phyloP scores from a whole-genome alignment of 1,139 yeast species.

The Hansenula anomala region DNA sequence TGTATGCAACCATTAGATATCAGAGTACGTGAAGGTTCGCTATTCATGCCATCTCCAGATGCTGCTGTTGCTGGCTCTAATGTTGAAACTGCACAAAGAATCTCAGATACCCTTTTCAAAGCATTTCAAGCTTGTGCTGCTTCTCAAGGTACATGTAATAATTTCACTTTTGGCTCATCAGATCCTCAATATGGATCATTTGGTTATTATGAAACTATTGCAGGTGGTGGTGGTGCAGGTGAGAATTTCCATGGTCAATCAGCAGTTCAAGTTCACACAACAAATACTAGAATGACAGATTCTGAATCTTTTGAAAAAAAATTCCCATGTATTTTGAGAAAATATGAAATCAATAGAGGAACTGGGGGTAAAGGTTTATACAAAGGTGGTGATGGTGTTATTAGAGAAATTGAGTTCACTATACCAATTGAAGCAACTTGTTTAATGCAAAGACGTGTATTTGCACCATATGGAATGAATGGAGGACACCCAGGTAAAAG shows the following conservation, averaged over 20 bases:
- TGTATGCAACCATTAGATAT: constrained; percentile 69
- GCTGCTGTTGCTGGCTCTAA: constrained; percentile 91
- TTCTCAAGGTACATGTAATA: constrained; percentile 74
- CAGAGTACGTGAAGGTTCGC: constrained; percentile 61
- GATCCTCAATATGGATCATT: constrained; percentile 46
- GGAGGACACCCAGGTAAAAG: constrained; percentile 58
- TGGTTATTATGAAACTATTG: constrained; percentile 70
- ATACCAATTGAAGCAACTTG: constrained; percentile 53
- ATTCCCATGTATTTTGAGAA: constrained; percentile 57
- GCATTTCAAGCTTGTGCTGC: constrained; percentile 77
- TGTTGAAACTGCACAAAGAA: constrained; percentile 82
- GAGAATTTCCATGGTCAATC: constrained; percentile 56
- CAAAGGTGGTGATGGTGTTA: constrained; percentile 59
- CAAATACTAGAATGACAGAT: constrained; percentile 68
- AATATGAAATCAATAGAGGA: constrained; percentile 45
- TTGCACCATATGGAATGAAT: constrained; percentile 54
- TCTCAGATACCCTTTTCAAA: constrained; percentile 71
- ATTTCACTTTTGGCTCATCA: constrained; percentile 64
- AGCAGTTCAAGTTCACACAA: constrained; percentile 69
- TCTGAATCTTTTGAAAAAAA: constrained; percentile 63
- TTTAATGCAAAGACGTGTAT: constrained; percentile 54
- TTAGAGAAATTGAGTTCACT: constrained; percentile 58
- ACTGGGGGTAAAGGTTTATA: constrained; percentile 57
- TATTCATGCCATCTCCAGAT: constrained; percentile 64
- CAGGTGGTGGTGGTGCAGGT: constrained; percentile 71